phyloP scores from a whole-genome alignment of 345 rosid species.

The Lepidium africanum region DNA sequence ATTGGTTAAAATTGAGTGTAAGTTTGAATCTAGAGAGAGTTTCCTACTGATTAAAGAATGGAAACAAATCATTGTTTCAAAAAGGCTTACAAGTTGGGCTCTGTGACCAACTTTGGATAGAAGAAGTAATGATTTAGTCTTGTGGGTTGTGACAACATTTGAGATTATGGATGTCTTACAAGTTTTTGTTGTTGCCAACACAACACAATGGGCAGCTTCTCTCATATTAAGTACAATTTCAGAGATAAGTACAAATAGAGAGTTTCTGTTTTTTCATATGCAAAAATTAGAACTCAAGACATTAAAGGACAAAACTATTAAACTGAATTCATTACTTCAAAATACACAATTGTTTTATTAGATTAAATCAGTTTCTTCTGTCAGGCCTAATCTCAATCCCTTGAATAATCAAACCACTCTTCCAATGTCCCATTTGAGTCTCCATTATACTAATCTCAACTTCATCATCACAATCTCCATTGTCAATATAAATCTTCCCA shows the following conservation, averaged over 20 bases:
- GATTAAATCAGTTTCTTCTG: neutral
- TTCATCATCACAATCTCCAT: conserved; percentile 23
- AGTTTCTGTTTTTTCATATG: neutral
- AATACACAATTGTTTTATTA: neutral
- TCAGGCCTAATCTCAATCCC: conserved; percentile 64
- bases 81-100: too few species aligned
- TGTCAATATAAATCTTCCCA: conserved; percentile 29
- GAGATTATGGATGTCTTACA: too few species aligned
- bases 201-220: neutral
- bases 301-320: neutral
- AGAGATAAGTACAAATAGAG: neutral
- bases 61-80: too few species aligned
- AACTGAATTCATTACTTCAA: neutral
- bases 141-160: too few species aligned
- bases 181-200: neutral
- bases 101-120: too few species aligned
- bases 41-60: too few species aligned
- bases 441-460: conserved; percentile 40
- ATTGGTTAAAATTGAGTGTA: too few species aligned
- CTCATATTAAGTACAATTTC: neutral
- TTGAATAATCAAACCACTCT: conserved; percentile 48
- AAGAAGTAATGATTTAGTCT: too few species aligned
- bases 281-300: neutral
- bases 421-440: conserved; percentile 37
- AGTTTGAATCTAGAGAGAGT: too few species aligned